Evolutionary conservation across 306 rosid genomes (phyloP), one percentile per base, ranked within the genome.

Genomic region (Dalbergia cochinchinensis): DNA sequence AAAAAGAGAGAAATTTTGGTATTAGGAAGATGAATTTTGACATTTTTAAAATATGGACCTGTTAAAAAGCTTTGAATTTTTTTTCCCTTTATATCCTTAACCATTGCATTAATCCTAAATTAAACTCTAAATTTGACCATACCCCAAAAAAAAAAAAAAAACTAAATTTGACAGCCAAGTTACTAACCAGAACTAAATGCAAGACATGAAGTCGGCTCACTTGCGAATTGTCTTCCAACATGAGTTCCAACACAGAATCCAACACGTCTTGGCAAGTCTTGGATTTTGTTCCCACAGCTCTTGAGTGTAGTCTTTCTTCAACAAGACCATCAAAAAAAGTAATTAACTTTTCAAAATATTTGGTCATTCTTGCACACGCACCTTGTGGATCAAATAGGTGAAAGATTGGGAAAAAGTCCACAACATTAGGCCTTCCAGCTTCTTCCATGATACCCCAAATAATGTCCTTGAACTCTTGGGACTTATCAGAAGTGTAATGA

Each of bases 391-490:
- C 65, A 22, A 60, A 4, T 5, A 11, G 3, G 0, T 4, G 39
- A 13, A 60, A 11, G 8, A 22, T 11, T 22, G 65, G 65, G 16
- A 60, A 60, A 22, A 60, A 20, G 4, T 60, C 16, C 33, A 14
- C 14, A 60, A 60, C n/a, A 60, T 60, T 60, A 60, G 65, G 65
- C n/a, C n/a, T 60, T 26, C 39, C 65, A 26, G 3, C 16, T 60
- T 26, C 65, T 60, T 60, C 65, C 37, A 11, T 2, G 3, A 60
- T 2, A 1, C 39, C 65, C 7, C 31, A 26, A 26, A 26, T 26
- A 37, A 58, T 41, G 9, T 73, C 31, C 44, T 73, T 73, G 14
- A 73, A 58, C 68, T 73, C 78, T 20, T 73, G 68, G 20, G 78
- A 73, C 57, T 73, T 41, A 16, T 20, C 37, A 16, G 44, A 73